A percentile compares a stretch with the other conserved stretches of the same genome.
Evolutionary conservation across 768 basidiomycete species (phyloP).

Genomic region (Pleurotus ostreatus): DNA sequence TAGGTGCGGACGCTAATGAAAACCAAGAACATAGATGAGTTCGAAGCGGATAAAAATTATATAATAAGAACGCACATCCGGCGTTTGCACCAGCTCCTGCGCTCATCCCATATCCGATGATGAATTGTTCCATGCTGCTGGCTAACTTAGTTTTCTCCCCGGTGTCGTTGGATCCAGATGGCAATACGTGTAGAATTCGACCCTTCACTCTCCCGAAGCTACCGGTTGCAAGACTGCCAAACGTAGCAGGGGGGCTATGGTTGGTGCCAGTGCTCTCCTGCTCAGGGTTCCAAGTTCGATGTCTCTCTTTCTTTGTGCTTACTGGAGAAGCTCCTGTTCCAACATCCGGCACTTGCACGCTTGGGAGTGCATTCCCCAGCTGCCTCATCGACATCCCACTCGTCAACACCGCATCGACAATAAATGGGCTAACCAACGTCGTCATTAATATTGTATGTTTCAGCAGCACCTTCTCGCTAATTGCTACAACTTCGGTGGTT

Average conservation of each 20-base stretch:
- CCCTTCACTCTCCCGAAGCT: not conserved
- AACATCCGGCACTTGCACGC: too few species aligned
- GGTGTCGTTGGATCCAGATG: not conserved
- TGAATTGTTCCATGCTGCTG: slow-evolving; percentile 4
- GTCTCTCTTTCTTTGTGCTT: not conserved
- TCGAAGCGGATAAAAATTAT: not conserved
- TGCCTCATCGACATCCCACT: slow-evolving; percentile 5
- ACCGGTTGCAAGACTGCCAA: not conserved
- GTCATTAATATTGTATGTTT: slow-evolving; percentile 3
- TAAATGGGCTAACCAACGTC: slow-evolving; percentile 3
- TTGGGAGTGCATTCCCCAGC: not conserved
- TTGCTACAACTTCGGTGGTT: not conserved
- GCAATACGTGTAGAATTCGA: slow-evolving; percentile 1
- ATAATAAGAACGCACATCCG: not conserved
- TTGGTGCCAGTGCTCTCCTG: not conserved
- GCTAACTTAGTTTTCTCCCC: slow-evolving; percentile 2
- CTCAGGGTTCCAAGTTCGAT: not conserved
- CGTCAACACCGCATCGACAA: slow-evolving; percentile 3
- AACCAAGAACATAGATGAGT: not conserved
- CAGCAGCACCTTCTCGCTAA: slow-evolving; percentile 4
- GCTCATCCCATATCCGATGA: not conserved
- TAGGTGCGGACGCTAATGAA: not conserved
- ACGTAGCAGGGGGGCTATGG: not conserved
- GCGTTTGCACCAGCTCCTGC: not conserved
- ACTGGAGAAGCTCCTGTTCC: too few species aligned